Evolutionary conservation across 306 rosid genomes (phyloP).

Genomic region (Hippophae rhamnoides): DNA sequence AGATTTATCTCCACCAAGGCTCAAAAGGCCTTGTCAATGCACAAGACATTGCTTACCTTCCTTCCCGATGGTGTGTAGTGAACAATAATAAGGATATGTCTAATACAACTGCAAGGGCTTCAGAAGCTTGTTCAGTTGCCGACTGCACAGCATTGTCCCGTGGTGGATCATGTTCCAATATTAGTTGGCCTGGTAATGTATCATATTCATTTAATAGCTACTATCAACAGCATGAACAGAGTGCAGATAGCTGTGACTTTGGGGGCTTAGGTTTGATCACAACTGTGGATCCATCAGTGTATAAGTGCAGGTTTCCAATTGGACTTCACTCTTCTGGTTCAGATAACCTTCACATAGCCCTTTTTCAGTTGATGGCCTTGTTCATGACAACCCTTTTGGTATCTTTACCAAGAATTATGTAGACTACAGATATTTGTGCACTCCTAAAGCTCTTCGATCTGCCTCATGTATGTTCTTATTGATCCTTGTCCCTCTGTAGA

Average conservation of each 20-base stretch:
- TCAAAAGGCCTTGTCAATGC: slow-evolving; percentile 54
- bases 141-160: slow-evolving; percentile 70
- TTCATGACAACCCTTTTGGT: slow-evolving; percentile 31
- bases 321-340: slow-evolving; percentile 52
- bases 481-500: slow-evolving; percentile 19
- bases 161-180: slow-evolving; percentile 79
- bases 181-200: slow-evolving; percentile 73
- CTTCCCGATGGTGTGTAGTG: slow-evolving; percentile 85
- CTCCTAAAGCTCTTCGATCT: slow-evolving; percentile 24
- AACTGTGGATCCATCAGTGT: slow-evolving; percentile 67
- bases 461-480: slow-evolving; percentile 13
- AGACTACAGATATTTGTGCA: slow-evolving; percentile 10
- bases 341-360: slow-evolving; percentile 11
- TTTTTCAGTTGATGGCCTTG: slow-evolving; percentile 21
- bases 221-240: slow-evolving; percentile 85
- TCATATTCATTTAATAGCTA: slow-evolving; percentile 84
- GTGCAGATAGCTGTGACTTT: slow-evolving; percentile 60
- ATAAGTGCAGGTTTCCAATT: slow-evolving; percentile 63
- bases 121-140: slow-evolving; percentile 56
- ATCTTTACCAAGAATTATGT: slow-evolving; percentile 18
- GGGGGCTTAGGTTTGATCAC: slow-evolving; percentile 81
- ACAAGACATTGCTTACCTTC: slow-evolving; percentile 66
- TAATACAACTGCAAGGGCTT: slow-evolving; percentile 50
- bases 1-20: slow-evolving; percentile 49
- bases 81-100: slow-evolving; percentile 71